Percentiles rank a stretch among this genome's conserved stretches.
phyloP scores from a whole-genome alignment of 2,329 filamentous ascomycete genomes.

The Cytospora schulzeri region DNA sequence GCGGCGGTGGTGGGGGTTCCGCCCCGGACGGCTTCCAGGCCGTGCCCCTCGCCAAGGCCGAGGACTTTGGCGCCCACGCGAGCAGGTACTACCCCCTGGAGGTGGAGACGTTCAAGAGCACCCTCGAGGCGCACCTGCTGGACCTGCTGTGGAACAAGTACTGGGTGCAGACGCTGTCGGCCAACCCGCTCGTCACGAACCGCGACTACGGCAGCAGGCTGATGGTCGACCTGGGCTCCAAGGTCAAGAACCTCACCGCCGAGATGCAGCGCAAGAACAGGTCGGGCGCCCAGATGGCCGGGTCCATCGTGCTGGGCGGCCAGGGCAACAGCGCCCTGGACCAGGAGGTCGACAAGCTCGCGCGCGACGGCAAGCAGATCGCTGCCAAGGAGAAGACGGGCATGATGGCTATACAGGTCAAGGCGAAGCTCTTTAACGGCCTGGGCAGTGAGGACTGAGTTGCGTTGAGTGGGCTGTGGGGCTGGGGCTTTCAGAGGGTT shows the following conservation, averaged over 20 bases:
- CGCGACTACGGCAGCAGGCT: conserved; percentile 92
- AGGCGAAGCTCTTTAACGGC: conserved; percentile 62
- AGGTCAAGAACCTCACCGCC: conserved; percentile 68
- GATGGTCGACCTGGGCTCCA: conserved; percentile 83
- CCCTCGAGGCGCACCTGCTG: conserved; percentile 82
- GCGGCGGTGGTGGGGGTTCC: no score
- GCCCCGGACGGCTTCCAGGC: conserved; percentile 65
- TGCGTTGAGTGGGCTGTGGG: background rate
- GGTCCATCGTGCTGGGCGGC: conserved; percentile 29
- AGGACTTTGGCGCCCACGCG: conserved; percentile 93
- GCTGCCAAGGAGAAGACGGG: conserved; percentile 65
- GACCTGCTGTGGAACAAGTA: conserved; percentile 98
- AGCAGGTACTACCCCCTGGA: conserved; percentile 89
- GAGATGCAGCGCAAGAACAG: conserved; percentile 39
- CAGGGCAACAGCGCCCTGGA: conserved; percentile 41
- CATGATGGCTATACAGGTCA: conserved; percentile 62
- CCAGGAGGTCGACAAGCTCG: conserved; percentile 59
- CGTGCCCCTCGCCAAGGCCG: conserved; percentile 89
- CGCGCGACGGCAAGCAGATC: conserved; percentile 63
- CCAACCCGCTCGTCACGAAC: conserved; percentile 87
- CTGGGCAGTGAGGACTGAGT: conserved; percentile 34
- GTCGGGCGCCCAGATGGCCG: conserved; percentile 31
- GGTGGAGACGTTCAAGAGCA: conserved; percentile 92
- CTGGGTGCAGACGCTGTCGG: conserved; percentile 94
- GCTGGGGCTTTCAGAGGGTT: background rate